Evolutionary conservation across 164 flowering plant species (phyloP), one percentile per base, ranked within the genome.

Genomic region (Liriodendron chinense): DNA sequence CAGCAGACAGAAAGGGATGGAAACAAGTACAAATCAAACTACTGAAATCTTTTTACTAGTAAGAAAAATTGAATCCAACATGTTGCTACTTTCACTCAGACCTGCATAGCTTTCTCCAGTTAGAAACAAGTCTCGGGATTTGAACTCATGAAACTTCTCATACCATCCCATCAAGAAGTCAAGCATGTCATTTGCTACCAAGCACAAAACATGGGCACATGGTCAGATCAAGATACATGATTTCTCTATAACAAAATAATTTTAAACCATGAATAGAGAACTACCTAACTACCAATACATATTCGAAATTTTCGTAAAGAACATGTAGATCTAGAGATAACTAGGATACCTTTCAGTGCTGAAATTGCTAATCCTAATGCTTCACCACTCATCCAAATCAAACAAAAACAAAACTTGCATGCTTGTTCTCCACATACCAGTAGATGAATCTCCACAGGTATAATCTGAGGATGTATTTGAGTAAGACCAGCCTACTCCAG

Each of bases 71-170:
- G 3, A 18, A 1, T 57, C 23, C 56, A 34, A 43, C 25, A 47
- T 48, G 25, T 0, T 59, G 22, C n/a, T 64, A 34, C 16, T 62
- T 26, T 34, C 23, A 68, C 22, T 47, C 65, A 48, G 12, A 95
- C 98, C 98, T 84, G 98, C 97, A 87, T 95, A 95, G 85, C 99
- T 95, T 83, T 95, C 99, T 73, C 99, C 98, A 1, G 98, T 91
- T 22, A 93, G 98, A 79, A 88, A 91, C 74, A 95, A 79, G 71
- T 86, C 92, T 53, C 90, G 82, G 25, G 89, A 72, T 80, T 84
- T 86, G 80, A 82, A 88, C 69, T 82, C 79, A 12, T 98, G 98
- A 80, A 92, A 95, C 78, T 95, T 95, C 74, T 87, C 78, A 50
- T 59, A 88, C 99, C 99, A 95, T 56, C 81, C 85, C 84, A 86